Evolutionary conservation across 441 rosid species (phyloP).

Genomic region (Populus hybrid): DNA sequence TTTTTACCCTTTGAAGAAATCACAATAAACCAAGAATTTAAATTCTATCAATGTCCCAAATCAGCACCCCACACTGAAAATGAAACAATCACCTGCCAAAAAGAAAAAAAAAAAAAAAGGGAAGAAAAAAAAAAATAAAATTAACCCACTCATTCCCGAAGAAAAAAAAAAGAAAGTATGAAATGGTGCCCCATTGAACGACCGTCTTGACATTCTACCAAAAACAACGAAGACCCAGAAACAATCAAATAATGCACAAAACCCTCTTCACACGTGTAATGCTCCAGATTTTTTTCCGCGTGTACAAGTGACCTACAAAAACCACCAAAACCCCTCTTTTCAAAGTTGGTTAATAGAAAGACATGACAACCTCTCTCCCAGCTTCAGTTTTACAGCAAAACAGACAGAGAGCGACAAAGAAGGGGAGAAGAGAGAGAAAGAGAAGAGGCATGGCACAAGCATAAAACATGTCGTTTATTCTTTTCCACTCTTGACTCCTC

Average conservation of each 20-base stretch:
- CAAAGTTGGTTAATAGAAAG: constrained; percentile 46
- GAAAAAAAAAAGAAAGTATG: neutral
- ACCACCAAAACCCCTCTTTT: constrained; percentile 19
- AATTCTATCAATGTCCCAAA: neutral
- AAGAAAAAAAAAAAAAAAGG: neutral
- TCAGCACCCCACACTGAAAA: neutral
- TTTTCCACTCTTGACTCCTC: constrained; percentile 36
- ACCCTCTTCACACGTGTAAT: too few relatives aligned
- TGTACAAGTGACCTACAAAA: constrained; percentile 16
- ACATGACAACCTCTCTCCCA: constrained; percentile 7
- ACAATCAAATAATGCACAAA: too few relatives aligned
- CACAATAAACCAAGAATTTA: neutral
- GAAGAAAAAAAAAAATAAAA: neutral
- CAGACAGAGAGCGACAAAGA: neutral
- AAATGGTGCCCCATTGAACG: constrained; percentile 31
- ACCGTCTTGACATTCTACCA: constrained; percentile 23
- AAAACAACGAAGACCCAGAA: constrained; percentile 2
- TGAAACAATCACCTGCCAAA: neutral
- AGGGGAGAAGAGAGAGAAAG: constrained; percentile 5
- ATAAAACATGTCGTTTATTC: constrained; percentile 25
- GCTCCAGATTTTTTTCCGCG: neutral
- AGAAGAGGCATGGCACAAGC: constrained; percentile 39
- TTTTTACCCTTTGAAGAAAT: neutral
- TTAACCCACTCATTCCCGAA: neutral
- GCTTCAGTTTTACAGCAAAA: constrained; percentile 50